These are phyloP conservation scores for Syzygium syzygioides DNA, from an alignment of 441 rosid species.

Conservation along the genomic window DNA sequence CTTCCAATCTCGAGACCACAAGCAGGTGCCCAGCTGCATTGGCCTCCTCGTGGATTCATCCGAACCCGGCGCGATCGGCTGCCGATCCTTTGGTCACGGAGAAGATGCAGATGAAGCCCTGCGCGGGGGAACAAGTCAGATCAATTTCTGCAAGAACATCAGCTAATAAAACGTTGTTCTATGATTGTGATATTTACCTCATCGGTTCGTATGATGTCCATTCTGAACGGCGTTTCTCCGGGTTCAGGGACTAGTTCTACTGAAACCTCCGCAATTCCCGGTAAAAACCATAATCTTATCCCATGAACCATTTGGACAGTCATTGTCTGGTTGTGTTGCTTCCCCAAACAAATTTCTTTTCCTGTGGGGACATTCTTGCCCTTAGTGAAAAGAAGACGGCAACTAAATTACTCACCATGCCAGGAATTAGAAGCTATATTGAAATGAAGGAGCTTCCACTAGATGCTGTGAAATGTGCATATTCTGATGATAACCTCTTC, in stretches of 20 bases:
- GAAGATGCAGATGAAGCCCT: conserved; percentile 39
- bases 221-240: conserved; percentile 25
- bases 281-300: conserved; percentile 43
- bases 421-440: background rate
- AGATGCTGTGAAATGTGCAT: too few relatives aligned
- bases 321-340: conserved; percentile 14
- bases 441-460: background rate
- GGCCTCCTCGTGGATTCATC: background rate
- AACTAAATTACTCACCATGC: background rate
- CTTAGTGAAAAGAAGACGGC: background rate
- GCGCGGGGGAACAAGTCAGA: background rate
- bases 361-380: conserved; percentile 7
- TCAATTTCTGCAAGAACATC: background rate
- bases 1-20: background rate
- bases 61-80: rapidly evolving
- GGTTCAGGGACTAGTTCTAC: conserved; percentile 20
- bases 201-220: conserved; percentile 35
- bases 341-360: conserved; percentile 11
- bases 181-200: conserved; percentile 12
- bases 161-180: background rate
- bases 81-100: conserved; percentile 6
- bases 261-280: conserved; percentile 27
- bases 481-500: conserved; percentile 21
- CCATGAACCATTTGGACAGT: conserved; percentile 21
- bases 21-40: background rate